These are phyloP conservation scores for Zymoseptoria pseudotritici DNA, from an alignment of 2,329 filamentous ascomycete genomes.

Conservation along the genomic window DNA sequence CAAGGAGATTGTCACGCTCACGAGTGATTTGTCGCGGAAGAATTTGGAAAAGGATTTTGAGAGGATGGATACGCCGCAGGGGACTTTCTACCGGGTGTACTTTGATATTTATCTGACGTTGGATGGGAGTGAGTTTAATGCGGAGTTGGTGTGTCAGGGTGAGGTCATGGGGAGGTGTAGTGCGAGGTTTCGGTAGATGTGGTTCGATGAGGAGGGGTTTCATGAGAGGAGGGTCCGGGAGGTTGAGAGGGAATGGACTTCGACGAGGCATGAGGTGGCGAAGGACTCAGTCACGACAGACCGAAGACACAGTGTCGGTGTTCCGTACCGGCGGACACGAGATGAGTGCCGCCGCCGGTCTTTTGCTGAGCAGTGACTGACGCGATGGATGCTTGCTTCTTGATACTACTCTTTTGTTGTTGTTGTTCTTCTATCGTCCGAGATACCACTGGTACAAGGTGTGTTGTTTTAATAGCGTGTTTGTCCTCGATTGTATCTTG, in stretches of 20 bases:
- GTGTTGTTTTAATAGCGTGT: too few species aligned
- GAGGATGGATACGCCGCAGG: conserved; percentile 96
- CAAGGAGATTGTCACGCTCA: conserved; percentile 97
- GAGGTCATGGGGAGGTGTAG: conserved; percentile 98
- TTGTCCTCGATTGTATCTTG: too few species aligned
- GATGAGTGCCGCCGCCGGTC: too few species aligned
- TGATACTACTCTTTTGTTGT: too few species aligned
- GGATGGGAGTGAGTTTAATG: conserved; percentile 95
- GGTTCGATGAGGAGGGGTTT: background rate
- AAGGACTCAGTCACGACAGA: background rate
- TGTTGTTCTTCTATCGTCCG: too few species aligned
- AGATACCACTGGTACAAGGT: too few species aligned
- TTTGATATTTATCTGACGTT: conserved; percentile 77
- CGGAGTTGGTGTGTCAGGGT: conserved; percentile 96
- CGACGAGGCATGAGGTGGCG: background rate
- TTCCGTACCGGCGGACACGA: too few species aligned
- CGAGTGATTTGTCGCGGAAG: conserved; percentile 92
- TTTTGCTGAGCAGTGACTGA: too few species aligned
- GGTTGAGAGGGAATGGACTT: background rate
- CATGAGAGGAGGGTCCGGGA: background rate
- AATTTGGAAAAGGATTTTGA: conserved; percentile 99
- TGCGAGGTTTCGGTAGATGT: conserved; percentile 63
- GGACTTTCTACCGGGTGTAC: conserved; percentile 78
- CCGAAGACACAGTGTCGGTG: background rate
- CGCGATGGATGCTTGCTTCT: too few species aligned